Evolutionary conservation across 805 yeast genomes (phyloP).

Genomic region (Torulaspora franciscae): DNA sequence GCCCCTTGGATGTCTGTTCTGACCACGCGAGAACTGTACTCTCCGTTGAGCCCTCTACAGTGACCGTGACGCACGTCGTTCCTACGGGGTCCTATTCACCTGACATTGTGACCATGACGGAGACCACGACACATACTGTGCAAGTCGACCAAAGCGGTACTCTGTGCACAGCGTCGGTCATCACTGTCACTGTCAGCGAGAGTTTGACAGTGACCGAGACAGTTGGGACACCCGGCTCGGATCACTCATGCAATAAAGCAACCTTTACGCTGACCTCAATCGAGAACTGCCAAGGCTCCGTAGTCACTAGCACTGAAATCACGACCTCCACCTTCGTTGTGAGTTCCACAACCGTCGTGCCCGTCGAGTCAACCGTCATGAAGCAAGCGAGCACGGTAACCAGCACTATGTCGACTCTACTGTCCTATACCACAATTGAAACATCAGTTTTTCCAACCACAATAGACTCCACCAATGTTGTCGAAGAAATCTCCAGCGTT

Average conservation of each 20-base stretch:
- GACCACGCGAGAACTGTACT: not conserved
- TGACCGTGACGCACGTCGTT: not conserved
- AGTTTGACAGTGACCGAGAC: constrained; percentile 6
- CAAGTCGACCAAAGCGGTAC: not conserved
- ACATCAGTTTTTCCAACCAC: not conserved
- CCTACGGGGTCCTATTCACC: not conserved
- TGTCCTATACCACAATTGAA: not conserved
- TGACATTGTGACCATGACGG: not conserved
- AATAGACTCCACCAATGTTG: not conserved
- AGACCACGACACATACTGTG: not conserved
- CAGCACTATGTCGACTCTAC: not conserved
- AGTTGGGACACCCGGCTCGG: not conserved
- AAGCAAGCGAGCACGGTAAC: not conserved
- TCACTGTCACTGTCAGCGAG: not conserved
- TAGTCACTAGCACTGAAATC: not conserved
- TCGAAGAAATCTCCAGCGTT: not conserved
- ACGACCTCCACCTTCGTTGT: not conserved
- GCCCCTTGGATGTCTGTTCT: not conserved
- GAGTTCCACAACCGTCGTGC: not conserved
- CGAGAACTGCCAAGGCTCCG: not conserved
- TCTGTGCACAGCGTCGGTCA: no score
- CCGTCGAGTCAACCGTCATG: constrained; percentile 1
- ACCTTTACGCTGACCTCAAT: not conserved
- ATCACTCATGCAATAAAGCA: not conserved
- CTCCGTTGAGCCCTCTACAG: not conserved